Conservation (phyloP, 371 early-diverging fungal species). For the Syncephalis plumigaleata region DNA sequence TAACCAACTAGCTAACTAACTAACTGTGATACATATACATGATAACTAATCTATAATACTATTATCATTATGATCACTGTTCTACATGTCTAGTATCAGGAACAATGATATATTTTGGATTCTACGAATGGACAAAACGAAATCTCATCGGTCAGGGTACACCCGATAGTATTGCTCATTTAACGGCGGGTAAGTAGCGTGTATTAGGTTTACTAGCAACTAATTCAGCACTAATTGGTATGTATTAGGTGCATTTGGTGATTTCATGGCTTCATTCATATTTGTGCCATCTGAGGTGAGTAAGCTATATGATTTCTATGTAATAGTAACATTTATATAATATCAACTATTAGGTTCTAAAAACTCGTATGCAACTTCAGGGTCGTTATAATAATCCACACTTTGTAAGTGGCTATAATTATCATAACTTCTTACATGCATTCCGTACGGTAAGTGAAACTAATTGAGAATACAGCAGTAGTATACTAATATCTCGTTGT, state of each 20-base stretch:
- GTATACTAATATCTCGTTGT: background rate
- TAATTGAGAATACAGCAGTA: background rate
- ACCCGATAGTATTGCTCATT: slow-evolving; percentile 41
- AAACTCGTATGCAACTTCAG: slow-evolving; percentile 65
- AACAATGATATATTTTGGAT: slow-evolving; percentile 52
- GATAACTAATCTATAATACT: no score
- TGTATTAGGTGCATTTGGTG: slow-evolving; percentile 32
- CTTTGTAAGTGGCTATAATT: slow-evolving; percentile 56
- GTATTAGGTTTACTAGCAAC: background rate
- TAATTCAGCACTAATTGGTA: background rate
- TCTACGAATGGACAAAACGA: slow-evolving; percentile 55
- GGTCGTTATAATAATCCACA: slow-evolving; percentile 63
- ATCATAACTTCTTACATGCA: slow-evolving; percentile 53
- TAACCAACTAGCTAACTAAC: background rate
- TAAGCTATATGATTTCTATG: background rate
- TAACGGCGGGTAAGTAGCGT: slow-evolving; percentile 40
- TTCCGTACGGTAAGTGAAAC: slow-evolving; percentile 26
- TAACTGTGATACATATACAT: background rate
- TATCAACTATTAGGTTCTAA: slow-evolving; percentile 24
- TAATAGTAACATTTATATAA: background rate
- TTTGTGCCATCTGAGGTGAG: slow-evolving; percentile 55
- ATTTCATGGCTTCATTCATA: slow-evolving; percentile 46
- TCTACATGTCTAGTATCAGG: slow-evolving; percentile 45
- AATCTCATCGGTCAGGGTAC: slow-evolving; percentile 27
- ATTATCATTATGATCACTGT: no score